These are phyloP conservation scores for Rhodomyrtus tomentosa DNA, from an alignment of 345 rosid genomes.

Conservation along the genomic window DNA sequence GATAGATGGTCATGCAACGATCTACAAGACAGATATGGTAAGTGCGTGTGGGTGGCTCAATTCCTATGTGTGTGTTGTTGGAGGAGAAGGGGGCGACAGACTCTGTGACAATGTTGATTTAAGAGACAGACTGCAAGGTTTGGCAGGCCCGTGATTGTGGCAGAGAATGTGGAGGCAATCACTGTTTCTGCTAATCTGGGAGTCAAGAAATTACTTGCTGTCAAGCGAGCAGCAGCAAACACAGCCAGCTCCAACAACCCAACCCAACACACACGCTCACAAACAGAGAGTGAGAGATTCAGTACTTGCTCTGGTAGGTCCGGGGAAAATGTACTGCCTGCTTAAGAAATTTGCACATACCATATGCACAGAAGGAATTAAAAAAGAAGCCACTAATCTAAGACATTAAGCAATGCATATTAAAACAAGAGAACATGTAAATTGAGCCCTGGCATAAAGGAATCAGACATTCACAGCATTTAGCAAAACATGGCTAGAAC, in stretches of 20 bases:
- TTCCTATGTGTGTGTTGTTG: not conserved
- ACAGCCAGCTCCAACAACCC: not conserved
- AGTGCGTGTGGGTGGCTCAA: not conserved
- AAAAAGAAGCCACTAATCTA: not conserved
- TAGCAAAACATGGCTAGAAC: constrained; percentile 5
- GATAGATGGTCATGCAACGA: not conserved
- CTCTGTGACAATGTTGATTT: not conserved
- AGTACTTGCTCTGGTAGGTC: not conserved
- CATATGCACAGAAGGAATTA: not conserved
- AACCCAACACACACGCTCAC: not conserved
- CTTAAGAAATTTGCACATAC: not conserved
- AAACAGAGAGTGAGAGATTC: not conserved
- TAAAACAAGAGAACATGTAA: not conserved
- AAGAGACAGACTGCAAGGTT: not conserved
- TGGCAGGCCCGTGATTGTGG: not conserved
- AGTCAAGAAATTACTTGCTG: not conserved
- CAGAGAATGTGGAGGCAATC: not conserved
- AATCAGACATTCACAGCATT: not conserved
- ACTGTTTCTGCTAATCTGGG: not conserved
- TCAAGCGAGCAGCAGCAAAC: not conserved
- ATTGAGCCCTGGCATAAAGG: not conserved
- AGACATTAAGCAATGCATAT: not conserved
- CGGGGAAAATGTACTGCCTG: not conserved
- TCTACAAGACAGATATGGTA: not conserved
- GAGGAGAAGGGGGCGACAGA: not conserved